A percentile compares a stretch with the other conserved stretches of the same genome.
phyloP scores from a whole-genome alignment of 2,329 filamentous ascomycete genomes.

The Epichloe scottii region DNA sequence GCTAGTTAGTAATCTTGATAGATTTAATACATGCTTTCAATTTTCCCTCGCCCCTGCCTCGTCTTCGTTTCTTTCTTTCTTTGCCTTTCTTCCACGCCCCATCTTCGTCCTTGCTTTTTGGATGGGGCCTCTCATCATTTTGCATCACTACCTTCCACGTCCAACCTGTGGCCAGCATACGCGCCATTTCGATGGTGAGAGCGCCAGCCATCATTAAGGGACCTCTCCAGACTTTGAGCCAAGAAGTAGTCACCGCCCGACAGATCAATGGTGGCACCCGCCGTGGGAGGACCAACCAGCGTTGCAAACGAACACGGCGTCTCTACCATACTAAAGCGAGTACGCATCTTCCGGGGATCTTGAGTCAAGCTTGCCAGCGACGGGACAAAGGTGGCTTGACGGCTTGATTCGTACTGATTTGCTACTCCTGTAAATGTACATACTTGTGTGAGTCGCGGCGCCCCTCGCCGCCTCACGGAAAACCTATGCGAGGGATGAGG shows the following conservation, averaged over 20 bases:
- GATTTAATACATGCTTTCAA: too few species aligned
- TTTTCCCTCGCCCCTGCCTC: too few species aligned
- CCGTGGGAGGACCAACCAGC: constrained; percentile 30
- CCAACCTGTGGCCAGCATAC: constrained; percentile 22
- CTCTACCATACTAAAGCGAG: constrained; percentile 33
- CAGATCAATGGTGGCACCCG: constrained; percentile 18
- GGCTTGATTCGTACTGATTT: constrained; percentile 28
- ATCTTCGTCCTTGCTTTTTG: too few species aligned
- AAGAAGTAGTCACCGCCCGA: constrained; percentile 15
- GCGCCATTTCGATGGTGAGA: constrained; percentile 18
- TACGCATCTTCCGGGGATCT: constrained; percentile 31
- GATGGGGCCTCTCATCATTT: not conserved
- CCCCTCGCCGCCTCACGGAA: too few species aligned
- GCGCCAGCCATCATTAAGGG: constrained; percentile 24
- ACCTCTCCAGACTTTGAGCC: constrained; percentile 34
- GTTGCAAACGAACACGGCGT: constrained; percentile 28
- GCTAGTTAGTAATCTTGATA: too few species aligned
- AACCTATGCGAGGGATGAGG: too few species aligned
- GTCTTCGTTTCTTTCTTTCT: too few species aligned
- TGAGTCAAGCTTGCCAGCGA: constrained; percentile 21
- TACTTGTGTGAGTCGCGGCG: constrained; percentile 15
- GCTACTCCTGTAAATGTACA: constrained; percentile 32
- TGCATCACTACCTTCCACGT: constrained; percentile 23
- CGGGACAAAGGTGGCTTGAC: constrained; percentile 22
- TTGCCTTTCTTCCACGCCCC: too few species aligned